Conservation (phyloP, 1,284 basidiomycete genomes). For the Fomitiporia mediterranea region DNA sequence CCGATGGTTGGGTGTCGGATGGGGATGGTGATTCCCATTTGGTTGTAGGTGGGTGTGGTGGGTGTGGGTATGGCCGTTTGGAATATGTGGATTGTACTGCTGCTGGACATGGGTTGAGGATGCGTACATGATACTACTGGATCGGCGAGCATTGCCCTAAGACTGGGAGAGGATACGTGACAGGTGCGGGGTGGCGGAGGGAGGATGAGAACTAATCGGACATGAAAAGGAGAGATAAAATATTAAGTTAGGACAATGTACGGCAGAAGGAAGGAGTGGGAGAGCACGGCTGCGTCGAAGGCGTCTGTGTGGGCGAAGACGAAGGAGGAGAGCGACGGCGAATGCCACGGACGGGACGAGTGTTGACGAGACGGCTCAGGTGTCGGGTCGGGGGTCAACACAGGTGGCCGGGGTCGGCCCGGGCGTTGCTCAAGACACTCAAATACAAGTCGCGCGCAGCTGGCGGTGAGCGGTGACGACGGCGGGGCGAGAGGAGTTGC, state of each 20-base stretch:
- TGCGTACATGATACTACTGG: conserved; percentile 55
- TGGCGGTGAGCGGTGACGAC: neutral
- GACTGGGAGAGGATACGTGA: conserved; percentile 17
- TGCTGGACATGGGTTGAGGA: conserved; percentile 49
- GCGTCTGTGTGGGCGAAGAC: conserved; percentile 12
- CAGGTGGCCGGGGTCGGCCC: conserved; percentile 12
- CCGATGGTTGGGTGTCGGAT: conserved; percentile 41
- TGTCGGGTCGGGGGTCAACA: neutral
- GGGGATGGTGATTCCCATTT: conserved; percentile 28
- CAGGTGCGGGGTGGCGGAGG: conserved; percentile 23
- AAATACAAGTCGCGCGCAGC: neutral
- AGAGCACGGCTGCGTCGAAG: conserved; percentile 4
- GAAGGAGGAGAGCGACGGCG: neutral
- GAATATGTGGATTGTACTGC: conserved; percentile 18
- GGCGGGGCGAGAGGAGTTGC: neutral
- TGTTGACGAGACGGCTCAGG: neutral
- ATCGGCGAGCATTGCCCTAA: conserved; percentile 46
- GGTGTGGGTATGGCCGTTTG: conserved; percentile 7
- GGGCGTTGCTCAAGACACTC: neutral
- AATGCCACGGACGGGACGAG: neutral
- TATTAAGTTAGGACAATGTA: conserved; percentile 19
- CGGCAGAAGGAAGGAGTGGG: conserved; percentile 19
- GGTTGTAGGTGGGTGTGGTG: conserved; percentile 4
- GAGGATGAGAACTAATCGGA: conserved; percentile 13
- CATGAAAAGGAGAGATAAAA: conserved; percentile 21